Conservation (phyloP, 768 basidiomycete species). For the Xerocomus spinulosus region DNA sequence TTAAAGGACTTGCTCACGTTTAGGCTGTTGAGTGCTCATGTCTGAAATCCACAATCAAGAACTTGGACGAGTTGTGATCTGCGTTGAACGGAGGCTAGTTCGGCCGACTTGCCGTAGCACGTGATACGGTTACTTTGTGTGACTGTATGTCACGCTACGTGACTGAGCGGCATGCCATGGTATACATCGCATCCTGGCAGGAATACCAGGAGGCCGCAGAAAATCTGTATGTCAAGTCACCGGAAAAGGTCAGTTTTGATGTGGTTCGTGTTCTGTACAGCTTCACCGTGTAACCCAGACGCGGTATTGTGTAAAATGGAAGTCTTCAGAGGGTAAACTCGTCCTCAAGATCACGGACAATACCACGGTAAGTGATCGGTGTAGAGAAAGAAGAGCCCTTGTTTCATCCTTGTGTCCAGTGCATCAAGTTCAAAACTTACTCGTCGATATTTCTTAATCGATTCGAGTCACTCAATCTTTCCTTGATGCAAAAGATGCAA, state of each 20-base stretch:
- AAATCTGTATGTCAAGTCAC: slow-evolving; percentile 74
- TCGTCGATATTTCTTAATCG: slow-evolving; percentile 95
- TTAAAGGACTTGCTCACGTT: slow-evolving; percentile 21
- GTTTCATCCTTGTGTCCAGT: slow-evolving; percentile 43
- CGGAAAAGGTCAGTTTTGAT: slow-evolving; percentile 55
- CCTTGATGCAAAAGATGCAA: slow-evolving; percentile 83
- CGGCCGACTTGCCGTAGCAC: too few species aligned
- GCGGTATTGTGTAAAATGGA: slow-evolving; percentile 92
- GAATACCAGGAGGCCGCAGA: slow-evolving; percentile 89
- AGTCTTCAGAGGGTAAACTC: slow-evolving; percentile 75
- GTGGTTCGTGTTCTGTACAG: neutral
- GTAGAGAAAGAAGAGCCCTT: too few species aligned
- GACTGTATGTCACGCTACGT: slow-evolving; percentile 14
- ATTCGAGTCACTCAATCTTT: slow-evolving; percentile 87
- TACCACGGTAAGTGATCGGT: slow-evolving; percentile 58
- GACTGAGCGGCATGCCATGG: slow-evolving; percentile 34
- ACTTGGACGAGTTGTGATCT: neutral
- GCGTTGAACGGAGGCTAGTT: neutral
- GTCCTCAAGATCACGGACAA: slow-evolving; percentile 94
- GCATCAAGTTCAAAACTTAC: slow-evolving; percentile 93
- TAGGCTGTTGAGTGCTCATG: slow-evolving; percentile 31
- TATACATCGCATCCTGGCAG: slow-evolving; percentile 88
- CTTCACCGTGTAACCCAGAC: slow-evolving; percentile 45
- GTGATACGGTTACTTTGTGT: slow-evolving; percentile 11
- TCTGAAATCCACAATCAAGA: neutral